Base-by-base conservation (phyloP, 768 basidiomycete species). In the Leucosporidium scottii region DNA sequence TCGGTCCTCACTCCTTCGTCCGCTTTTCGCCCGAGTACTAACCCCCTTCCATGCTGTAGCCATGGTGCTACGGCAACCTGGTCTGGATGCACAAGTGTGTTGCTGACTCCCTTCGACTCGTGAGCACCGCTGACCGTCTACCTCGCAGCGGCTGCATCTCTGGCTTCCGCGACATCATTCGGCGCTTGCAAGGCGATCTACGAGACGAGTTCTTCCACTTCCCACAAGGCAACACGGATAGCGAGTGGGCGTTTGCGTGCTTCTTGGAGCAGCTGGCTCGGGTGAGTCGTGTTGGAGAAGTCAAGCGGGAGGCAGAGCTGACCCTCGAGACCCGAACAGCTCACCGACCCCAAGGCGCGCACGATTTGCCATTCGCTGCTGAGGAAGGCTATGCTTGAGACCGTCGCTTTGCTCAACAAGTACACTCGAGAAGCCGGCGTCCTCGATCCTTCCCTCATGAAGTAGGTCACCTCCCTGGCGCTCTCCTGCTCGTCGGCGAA, bases 221-320 rank as follows among this genome's bases (percentile, higher is more conserved):
- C 73, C 92, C 93, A 1, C 86, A 89, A 65, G 96, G 96, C 62
- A 93, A 97, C 75, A 98, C 96, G 31, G 94, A 99, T 79, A 93
- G 91, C 5, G 93, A 99, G 81, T 97, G 93, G 93, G 88, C 91
- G 8, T 99, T 98, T 76, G 93, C 90, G 12, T 79, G 94, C 60
- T 89, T 93, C 77, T 79, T 98, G 36, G 90, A 67, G n/a, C 13
- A 20, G 58, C 4, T 31, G 23, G 31, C 30, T 1, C 6, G 23
- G 10, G 31, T 21, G 21, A 39, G 17, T 44, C 4, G n/a, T 30
- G 23, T 21, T 31, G 31, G 2, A 5, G 9, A n/a, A 9, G 36
- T n/a, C 23, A 25, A 44, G 39, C 39, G 39, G 15, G 39, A 6
- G 39, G 20, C 1, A 7, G 27, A 17, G 48, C 27, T 30, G 18